Base-by-base conservation (phyloP, 2,329 filamentous ascomycete genomes). In the Lithohypha guttulata region DNA sequence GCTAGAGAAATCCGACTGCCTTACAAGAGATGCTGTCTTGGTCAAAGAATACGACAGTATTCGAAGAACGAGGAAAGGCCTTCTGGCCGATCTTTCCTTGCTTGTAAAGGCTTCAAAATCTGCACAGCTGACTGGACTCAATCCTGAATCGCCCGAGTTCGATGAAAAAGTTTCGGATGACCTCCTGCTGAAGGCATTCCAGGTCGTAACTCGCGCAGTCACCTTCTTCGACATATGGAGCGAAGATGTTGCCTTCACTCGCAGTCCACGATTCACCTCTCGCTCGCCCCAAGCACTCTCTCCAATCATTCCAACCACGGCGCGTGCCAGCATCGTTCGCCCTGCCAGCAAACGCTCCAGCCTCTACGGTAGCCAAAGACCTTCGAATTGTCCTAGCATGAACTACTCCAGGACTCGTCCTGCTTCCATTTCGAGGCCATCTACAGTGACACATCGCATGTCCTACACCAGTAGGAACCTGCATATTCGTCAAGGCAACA, bases 141-240 rank as follows among this genome's bases (percentile, higher is more conserved):
- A 54, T 13, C 13, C 28, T 13, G 41, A 42, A 32, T 17, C 22
- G 13, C 49, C 62, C 0, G 57, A 63, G 0, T 71, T 79, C 20
- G 70, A 76, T 31, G 68, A 81, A 9, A 84, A 84, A 53, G 76
- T 82, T 51, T 75, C 95, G 42, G 89, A 96, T 54, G 84, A 94
- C 57, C 85, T 96, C 75, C 82, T 96, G 17, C 65, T 93, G 38
- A 91, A 87, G 59, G 87, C 87, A 0, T 96, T 94, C 66, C 86
- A 83, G 55, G 86, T 96, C 37, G 83, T 94, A n/a, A 89, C 80
- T 33, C 79, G 89, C 52, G 86, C 84, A 10, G 85, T 95, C 18
- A 74, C 81, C 30, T 96, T 98, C 54, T 70, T 94, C 28, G 91
- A 98, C 51, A 71, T 89, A 2, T 79, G 91, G 64, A 79, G 83